A percentile compares a stretch with the other conserved stretches of the same genome.
These are phyloP conservation scores for Vitis cinerea DNA, from an alignment of 164 flowering plant species.

Conservation along the genomic window DNA sequence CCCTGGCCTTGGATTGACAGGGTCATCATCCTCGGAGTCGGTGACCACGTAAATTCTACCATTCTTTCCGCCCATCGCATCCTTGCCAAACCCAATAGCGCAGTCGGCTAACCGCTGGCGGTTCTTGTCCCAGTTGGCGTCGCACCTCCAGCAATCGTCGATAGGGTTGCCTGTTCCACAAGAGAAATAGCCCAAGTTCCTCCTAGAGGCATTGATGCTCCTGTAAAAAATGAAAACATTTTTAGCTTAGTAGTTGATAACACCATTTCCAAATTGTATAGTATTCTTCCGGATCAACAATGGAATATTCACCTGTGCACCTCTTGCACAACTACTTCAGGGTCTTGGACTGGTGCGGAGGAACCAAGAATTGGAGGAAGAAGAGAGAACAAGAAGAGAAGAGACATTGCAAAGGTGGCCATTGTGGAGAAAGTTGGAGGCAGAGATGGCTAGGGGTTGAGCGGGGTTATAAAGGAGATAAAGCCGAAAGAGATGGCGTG, in stretches of 20 bases:
- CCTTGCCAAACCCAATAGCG: slow-evolving; percentile 48
- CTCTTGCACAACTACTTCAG: slow-evolving; percentile 32
- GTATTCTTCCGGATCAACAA: no score
- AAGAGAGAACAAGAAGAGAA: slow-evolving; percentile 7
- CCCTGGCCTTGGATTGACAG: slow-evolving; percentile 41
- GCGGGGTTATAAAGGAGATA: neutral
- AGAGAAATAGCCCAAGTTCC: slow-evolving; percentile 35
- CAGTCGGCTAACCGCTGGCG: slow-evolving; percentile 50
- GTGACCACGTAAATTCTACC: slow-evolving; percentile 47
- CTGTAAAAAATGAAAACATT: slow-evolving; percentile 7
- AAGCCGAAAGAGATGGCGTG: slow-evolving; percentile 39
- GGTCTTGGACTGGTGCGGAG: slow-evolving; percentile 33
- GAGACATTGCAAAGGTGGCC: slow-evolving; percentile 4
- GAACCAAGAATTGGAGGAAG: slow-evolving; percentile 10
- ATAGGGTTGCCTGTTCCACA: slow-evolving; percentile 52
- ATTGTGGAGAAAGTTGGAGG: neutral
- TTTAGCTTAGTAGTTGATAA: neutral
- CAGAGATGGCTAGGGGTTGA: neutral
- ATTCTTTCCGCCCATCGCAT: slow-evolving; percentile 41
- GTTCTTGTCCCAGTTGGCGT: slow-evolving; percentile 42
- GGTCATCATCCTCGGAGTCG: slow-evolving; percentile 40
- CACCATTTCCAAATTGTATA: neutral
- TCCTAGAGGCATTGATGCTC: slow-evolving; percentile 46
- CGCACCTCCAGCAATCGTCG: slow-evolving; percentile 59
- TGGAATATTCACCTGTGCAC: slow-evolving; percentile 25